Percentiles rank a stretch among this genome's conserved stretches.
These are phyloP conservation scores for Monilinia polystroma DNA, from an alignment of 2,329 filamentous ascomycete species.

Conservation along the genomic window DNA sequence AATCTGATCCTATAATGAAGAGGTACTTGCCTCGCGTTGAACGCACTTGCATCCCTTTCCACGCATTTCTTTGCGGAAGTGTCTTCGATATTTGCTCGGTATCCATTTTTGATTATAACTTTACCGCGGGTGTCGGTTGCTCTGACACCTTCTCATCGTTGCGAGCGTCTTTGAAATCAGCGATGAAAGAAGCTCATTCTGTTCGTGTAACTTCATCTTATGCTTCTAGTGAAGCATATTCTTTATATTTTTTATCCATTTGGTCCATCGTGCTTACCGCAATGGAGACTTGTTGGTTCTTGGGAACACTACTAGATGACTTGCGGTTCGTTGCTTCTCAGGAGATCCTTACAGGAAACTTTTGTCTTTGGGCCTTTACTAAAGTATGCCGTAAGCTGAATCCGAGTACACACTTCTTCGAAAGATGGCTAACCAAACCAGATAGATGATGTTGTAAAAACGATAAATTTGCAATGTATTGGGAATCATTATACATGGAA, in stretches of 20 bases:
- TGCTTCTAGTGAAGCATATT: no score
- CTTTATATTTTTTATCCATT: not conserved
- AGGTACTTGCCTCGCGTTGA: not conserved
- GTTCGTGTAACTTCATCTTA: not conserved
- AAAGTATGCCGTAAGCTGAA: not conserved
- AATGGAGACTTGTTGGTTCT: not conserved
- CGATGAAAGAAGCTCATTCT: not conserved
- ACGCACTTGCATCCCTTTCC: not conserved
- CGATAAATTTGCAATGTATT: constrained; percentile 16
- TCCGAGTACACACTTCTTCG: not conserved
- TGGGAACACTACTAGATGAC: not conserved
- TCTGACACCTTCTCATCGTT: not conserved
- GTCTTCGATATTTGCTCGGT: not conserved
- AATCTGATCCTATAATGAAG: no score
- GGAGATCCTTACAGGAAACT: not conserved
- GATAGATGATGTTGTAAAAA: not conserved
- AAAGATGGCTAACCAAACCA: not conserved
- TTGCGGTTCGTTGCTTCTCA: not conserved
- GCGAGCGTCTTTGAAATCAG: not conserved
- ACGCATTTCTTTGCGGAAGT: not conserved
- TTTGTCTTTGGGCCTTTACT: not conserved
- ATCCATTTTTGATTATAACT: not conserved
- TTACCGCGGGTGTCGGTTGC: not conserved
- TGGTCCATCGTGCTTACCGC: not conserved
- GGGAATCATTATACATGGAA: constrained; percentile 25